These are phyloP conservation scores for Trichoderma sp. DNA, from an alignment of 2,329 filamentous ascomycete species.

Conservation along the genomic window DNA sequence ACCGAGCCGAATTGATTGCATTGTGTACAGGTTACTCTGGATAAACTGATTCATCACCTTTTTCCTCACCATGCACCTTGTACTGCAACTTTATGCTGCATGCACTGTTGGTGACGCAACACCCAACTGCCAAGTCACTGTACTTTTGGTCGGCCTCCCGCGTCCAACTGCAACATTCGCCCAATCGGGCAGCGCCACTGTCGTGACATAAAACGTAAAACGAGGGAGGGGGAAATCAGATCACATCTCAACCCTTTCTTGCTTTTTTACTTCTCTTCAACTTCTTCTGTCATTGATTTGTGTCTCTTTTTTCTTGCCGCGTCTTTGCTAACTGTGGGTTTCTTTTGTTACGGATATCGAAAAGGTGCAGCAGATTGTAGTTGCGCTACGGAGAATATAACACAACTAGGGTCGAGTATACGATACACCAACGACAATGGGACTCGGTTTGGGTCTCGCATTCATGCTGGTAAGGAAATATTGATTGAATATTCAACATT, in stretches of 20 bases:
- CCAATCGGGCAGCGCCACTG: constrained; percentile 15
- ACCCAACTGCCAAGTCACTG: background rate
- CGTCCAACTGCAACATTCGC: background rate
- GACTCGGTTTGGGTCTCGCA: constrained; percentile 30
- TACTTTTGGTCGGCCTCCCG: background rate
- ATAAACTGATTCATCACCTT: background rate
- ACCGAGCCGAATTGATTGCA: background rate
- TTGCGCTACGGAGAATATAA: background rate
- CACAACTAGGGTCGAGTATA: background rate
- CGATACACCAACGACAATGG: constrained; percentile 2
- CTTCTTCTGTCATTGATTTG: background rate
- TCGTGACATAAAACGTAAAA: background rate
- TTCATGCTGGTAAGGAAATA: constrained; percentile 32
- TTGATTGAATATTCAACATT: background rate
- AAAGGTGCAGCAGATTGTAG: background rate
- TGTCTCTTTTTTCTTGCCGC: background rate
- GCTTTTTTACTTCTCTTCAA: background rate
- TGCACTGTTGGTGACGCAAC: background rate
- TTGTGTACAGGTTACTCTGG: background rate
- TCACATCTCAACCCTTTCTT: background rate
- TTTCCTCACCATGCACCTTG: background rate
- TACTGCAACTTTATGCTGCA: background rate
- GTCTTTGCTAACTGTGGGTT: background rate
- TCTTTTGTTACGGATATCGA: background rate
- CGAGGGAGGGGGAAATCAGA: background rate